A percentile compares a stretch with the other conserved stretches of the same genome.
These are phyloP conservation scores for Solanum stenotomum DNA, from an alignment of 257 asterid genomes.

Conservation along the genomic window DNA sequence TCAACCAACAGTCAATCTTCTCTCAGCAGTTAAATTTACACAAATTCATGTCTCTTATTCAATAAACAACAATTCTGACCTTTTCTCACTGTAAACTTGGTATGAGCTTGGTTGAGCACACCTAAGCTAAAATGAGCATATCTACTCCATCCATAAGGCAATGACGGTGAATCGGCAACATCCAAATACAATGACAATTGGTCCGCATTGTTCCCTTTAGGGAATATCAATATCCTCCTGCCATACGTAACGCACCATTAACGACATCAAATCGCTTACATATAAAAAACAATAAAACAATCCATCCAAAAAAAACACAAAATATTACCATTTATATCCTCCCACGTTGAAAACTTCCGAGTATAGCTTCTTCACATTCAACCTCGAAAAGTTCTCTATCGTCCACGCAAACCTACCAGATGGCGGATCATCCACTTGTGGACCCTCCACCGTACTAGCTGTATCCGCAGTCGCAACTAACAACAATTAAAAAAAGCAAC, in stretches of 20 bases:
- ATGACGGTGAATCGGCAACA: slow-evolving; percentile 9
- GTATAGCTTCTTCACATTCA: slow-evolving; percentile 32
- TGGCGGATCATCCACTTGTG: not conserved
- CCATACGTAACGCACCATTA: not conserved
- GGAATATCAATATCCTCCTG: slow-evolving; percentile 17
- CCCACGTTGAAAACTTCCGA: slow-evolving; percentile 37
- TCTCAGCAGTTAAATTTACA: not conserved
- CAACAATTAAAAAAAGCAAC: not conserved
- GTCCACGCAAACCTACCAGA: slow-evolving; percentile 33
- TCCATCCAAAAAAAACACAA: not conserved
- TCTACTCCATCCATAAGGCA: slow-evolving; percentile 21
- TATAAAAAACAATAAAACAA: not conserved
- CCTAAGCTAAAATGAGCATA: slow-evolving; percentile 12
- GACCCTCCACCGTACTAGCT: slow-evolving; percentile 1
- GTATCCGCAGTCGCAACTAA: not conserved
- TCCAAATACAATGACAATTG: slow-evolving; percentile 16
- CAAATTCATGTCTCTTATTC: not conserved
- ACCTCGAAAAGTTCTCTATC: slow-evolving; percentile 35
- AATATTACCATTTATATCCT: slow-evolving; percentile 39
- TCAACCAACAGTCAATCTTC: not conserved
- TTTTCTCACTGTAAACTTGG: slow-evolving; percentile 8
- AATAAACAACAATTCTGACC: not conserved
- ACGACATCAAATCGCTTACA: not conserved
- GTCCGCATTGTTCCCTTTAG: slow-evolving; percentile 16
- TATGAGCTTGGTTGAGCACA: slow-evolving; percentile 1